Evolutionary conservation across 139 green algal species (phyloP).

Genomic region (Chlamydomonas sp.): DNA sequence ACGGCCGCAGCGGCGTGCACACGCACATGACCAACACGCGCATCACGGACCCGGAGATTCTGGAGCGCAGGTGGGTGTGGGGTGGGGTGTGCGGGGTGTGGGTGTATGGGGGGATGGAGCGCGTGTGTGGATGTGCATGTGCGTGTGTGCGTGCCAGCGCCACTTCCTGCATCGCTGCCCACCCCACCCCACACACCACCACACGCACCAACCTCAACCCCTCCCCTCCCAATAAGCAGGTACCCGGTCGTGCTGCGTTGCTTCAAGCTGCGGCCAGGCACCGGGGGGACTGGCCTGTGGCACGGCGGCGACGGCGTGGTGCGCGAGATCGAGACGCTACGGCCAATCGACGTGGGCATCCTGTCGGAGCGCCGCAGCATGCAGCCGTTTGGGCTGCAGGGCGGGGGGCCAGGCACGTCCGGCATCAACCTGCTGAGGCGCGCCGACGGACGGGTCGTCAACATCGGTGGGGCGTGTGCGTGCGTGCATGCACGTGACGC

Average conservation of each 20-base stretch:
- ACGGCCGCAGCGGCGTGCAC: slow-evolving; percentile 85
- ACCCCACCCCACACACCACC: no score
- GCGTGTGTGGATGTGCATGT: not conserved
- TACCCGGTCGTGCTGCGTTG: slow-evolving; percentile 82
- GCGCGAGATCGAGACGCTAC: slow-evolving; percentile 84
- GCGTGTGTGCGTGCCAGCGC: no score
- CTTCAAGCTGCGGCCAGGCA: slow-evolving; percentile 74
- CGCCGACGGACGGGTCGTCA: slow-evolving; percentile 46
- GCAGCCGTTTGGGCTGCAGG: slow-evolving; percentile 70
- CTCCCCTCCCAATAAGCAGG: not conserved
- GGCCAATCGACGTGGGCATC: slow-evolving; percentile 73
- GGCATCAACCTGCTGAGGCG: slow-evolving; percentile 75
- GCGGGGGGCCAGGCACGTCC: slow-evolving; percentile 45
- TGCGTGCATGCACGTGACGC: not conserved
- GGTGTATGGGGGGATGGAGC: not conserved
- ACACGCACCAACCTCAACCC: no score
- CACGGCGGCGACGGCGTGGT: slow-evolving; percentile 83
- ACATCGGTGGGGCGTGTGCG: slow-evolving; percentile 42
- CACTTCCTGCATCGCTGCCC: no score
- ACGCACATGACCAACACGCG: slow-evolving; percentile 99
- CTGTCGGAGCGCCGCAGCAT: slow-evolving; percentile 72
- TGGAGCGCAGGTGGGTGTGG: slow-evolving; percentile 55
- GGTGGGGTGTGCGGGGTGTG: not conserved
- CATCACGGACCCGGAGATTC: slow-evolving; percentile 87
- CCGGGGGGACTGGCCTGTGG: slow-evolving; percentile 68